A percentile compares a stretch with the other conserved stretches of the same genome.
phyloP scores from a whole-genome alignment of 1,139 yeast species.

The Taphrina populina region DNA sequence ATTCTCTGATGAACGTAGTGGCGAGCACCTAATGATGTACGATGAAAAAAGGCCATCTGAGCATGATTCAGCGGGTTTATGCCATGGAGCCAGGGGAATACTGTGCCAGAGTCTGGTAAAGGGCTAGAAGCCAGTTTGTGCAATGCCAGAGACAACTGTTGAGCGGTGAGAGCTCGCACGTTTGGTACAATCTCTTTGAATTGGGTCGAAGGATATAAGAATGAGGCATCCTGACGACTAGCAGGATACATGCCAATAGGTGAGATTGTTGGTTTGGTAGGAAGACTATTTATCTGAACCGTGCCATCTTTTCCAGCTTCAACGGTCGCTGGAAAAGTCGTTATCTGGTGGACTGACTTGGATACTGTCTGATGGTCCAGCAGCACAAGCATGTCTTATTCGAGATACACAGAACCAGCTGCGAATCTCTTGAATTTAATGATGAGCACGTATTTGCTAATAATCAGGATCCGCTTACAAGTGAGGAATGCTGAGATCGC shows the following conservation, averaged over 20 bases:
- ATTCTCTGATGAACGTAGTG: not conserved
- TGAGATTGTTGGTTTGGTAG: not conserved
- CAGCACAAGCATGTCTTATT: no score
- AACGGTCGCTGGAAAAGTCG: no score
- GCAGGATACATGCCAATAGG: not conserved
- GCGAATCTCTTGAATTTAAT: no score
- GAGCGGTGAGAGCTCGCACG: constrained; percentile 42
- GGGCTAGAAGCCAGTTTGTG: constrained; percentile 48
- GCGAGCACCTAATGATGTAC: no score
- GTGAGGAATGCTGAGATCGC: no score
- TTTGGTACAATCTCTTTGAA: constrained; percentile 35
- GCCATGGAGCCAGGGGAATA: constrained; percentile 95
- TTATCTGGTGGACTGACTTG: no score
- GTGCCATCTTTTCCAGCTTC: no score
- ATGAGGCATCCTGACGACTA: not conserved
- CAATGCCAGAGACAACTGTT: constrained; percentile 42
- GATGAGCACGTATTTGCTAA: no score
- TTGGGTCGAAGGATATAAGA: constrained; percentile 1
- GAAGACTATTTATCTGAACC: not conserved
- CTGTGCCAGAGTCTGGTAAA: constrained; percentile 63
- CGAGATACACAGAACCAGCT: no score
- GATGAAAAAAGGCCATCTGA: constrained; percentile 44
- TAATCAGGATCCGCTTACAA: no score
- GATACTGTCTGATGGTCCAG: no score
- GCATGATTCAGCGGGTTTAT: constrained; percentile 44